Conservation (phyloP, 768 basidiomycete genomes). For the Podaxis sp. region DNA sequence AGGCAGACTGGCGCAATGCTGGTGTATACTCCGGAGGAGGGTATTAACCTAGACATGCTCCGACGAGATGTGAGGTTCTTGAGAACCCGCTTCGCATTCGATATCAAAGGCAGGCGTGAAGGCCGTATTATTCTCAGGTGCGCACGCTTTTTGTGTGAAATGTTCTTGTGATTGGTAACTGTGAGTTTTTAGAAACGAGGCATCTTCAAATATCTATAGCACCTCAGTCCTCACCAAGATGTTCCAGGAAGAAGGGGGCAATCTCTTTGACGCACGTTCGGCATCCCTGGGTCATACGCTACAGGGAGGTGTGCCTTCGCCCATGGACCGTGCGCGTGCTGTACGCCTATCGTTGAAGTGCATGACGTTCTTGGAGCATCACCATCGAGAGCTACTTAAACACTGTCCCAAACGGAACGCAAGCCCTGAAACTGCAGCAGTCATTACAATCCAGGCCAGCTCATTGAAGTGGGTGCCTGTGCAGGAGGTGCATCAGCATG, state of each 20-base stretch:
- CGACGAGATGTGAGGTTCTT: conserved; percentile 86
- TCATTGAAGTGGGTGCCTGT: conserved; percentile 81
- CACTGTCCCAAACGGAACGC: conserved; percentile 55
- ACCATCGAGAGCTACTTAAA: conserved; percentile 56
- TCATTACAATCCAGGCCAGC: conserved; percentile 89
- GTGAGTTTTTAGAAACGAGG: conserved; percentile 65
- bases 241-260: conserved; percentile 91
- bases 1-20: conserved; percentile 83
- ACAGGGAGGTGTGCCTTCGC: conserved; percentile 95
- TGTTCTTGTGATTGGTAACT: background rate
- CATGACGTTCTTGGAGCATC: conserved; percentile 90
- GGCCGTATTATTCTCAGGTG: conserved; percentile 92
- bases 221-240: conserved; percentile 92
- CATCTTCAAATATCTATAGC: conserved; percentile 83
- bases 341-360: conserved; percentile 87
- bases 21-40: conserved; percentile 91
- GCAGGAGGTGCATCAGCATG: conserved; percentile 77
- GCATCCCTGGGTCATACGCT: conserved; percentile 97
- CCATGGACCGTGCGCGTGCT: conserved; percentile 89
- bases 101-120: conserved; percentile 86
- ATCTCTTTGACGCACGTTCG: conserved; percentile 89
- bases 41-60: conserved; percentile 81
- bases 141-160: conserved; percentile 21
- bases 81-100: conserved; percentile 79
- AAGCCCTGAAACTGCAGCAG: conserved; percentile 67